These are phyloP conservation scores for Myochromella boudieri DNA, from an alignment of 768 basidiomycete species.

Conservation along the genomic window DNA sequence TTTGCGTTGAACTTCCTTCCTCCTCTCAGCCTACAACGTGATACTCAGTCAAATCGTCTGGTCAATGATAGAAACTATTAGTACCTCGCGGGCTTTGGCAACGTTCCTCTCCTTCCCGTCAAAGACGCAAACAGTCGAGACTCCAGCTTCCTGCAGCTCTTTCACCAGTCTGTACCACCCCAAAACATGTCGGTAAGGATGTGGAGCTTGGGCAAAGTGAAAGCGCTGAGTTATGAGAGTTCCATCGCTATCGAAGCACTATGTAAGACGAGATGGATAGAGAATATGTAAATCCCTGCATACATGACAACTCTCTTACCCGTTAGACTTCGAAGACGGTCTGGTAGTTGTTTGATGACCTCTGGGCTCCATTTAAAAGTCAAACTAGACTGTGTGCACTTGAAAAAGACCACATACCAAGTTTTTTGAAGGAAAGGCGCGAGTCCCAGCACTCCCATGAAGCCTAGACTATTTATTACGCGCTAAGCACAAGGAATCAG, in stretches of 20 bases:
- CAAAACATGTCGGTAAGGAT: constrained; percentile 67
- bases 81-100: constrained; percentile 74
- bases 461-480: too few species aligned
- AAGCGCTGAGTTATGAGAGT: constrained; percentile 84
- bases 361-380: constrained; percentile 51
- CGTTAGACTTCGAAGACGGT: constrained; percentile 56
- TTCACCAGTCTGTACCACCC: constrained; percentile 74
- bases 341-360: constrained; percentile 60
- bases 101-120: constrained; percentile 66
- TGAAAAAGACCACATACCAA: constrained; percentile 44
- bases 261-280: constrained; percentile 8
- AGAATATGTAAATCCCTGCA: constrained; percentile 21
- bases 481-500: too few species aligned
- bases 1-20: constrained; percentile 49
- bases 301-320: constrained; percentile 80
- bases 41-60: too few species aligned
- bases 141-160: constrained; percentile 57
- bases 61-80: constrained; percentile 20
- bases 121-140: constrained; percentile 74
- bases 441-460: constrained; percentile 73
- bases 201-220: constrained; percentile 67
- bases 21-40: constrained; percentile 47
- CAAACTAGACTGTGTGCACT: not conserved
- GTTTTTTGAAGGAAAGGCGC: constrained; percentile 67
- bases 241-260: constrained; percentile 58